Evolutionary conservation across 495 filamentous ascomycete species (phyloP), one percentile per base, ranked within the genome.

Genomic region (Penicillium alfredii): DNA sequence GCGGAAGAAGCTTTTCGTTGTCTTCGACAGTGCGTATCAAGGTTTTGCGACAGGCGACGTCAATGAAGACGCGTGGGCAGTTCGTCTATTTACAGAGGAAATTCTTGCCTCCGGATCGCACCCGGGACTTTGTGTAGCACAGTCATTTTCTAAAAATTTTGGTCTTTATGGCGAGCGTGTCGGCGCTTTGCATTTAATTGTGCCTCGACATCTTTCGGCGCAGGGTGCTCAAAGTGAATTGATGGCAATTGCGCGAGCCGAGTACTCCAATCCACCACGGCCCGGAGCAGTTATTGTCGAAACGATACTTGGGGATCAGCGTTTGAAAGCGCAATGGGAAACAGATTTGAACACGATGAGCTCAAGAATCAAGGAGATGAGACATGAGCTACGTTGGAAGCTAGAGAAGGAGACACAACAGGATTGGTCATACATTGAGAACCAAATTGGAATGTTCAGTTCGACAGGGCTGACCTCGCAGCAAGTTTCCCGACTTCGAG

Each of bases 11-110:
- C 44, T 68, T 1, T 56, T 71, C 37, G 42, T 50, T 2, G 37
- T 72, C 16, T 68, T 73, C 29, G 69, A 73, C 35, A 48, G 43
- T 18, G 66, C 69, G 0, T 71, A 71, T 33, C 63, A 64, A 37
- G 69, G 69, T 0, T 64, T 73, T 45, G 63, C 60, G 8, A 55
- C 64, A 1, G 69, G 69, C 1, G 31, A 56, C 25, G 36, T 60
- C 2, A 56, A 61, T 10, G 35, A 50, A 5, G 69, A 73, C 41
- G 58, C 58, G 6, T 69, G 58, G 57, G 44, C 64, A 4, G 47
- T 71, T 6, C 58, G 63, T n/a, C 0, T 40, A 64, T 15, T 73
- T 68, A 45, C 34, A 49, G 8, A n/a, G 25, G 4, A 9, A 10
- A 8, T 18, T n/a, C n/a, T n/a, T n/a, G n/a, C n/a, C n/a, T n/a